Evolutionary conservation across 2,329 filamentous ascomycete species (phyloP).

Genomic region (Hypoxylon sp.): DNA sequence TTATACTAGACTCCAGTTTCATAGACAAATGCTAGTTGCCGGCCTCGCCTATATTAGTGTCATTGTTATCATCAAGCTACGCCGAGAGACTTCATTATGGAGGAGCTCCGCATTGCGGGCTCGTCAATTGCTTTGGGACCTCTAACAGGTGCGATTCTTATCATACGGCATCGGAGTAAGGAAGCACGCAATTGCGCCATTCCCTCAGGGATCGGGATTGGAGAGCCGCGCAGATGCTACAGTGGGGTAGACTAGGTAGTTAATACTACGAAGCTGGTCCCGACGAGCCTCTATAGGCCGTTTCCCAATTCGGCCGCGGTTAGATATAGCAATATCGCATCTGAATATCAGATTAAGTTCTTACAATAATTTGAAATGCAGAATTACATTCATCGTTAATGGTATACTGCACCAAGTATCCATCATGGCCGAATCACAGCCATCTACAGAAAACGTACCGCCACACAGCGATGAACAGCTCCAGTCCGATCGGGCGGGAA

Average conservation of each 20-base stretch:
- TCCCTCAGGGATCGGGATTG: conserved; percentile 21
- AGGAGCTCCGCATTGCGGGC: conserved; percentile 6
- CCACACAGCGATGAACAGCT: conserved; percentile 2
- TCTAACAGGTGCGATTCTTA: conserved; percentile 17
- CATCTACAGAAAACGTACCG: conserved; percentile 14
- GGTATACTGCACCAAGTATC: neutral
- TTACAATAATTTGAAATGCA: conserved; percentile 39
- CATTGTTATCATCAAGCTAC: neutral
- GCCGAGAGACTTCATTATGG: conserved; percentile 1
- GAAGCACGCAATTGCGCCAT: conserved; percentile 34
- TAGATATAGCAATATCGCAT: conserved; percentile 15
- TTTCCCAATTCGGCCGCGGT: conserved; percentile 14
- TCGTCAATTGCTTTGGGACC: neutral
- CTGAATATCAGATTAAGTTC: conserved; percentile 55
- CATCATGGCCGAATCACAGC: conserved; percentile 29
- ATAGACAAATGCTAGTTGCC: conserved; percentile 4
- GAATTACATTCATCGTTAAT: neutral
- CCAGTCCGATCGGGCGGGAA: neutral
- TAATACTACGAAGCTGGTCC: neutral
- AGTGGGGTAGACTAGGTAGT: conserved; percentile 27
- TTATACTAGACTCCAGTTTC: neutral
- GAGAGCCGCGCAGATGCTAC: conserved; percentile 21
- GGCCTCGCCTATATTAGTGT: neutral
- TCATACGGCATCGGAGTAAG: conserved; percentile 31
- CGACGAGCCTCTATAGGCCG: conserved; percentile 16